Evolutionary conservation across 108 stramenopile genomes (phyloP).

Genomic region (Licmophora abbreviata): DNA sequence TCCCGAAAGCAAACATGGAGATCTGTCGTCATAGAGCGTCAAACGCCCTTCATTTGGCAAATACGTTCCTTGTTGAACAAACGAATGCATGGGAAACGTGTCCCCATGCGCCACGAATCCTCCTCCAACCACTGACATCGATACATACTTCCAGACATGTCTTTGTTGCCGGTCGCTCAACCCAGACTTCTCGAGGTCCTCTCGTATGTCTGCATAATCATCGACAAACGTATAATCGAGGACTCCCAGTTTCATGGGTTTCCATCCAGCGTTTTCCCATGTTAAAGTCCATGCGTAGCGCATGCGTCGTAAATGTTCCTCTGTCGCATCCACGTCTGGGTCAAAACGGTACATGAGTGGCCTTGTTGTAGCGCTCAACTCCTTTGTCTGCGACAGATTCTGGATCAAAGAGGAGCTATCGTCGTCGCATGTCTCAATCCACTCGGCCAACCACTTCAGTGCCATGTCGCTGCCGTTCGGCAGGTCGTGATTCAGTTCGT

Average conservation of each 20-base stretch:
- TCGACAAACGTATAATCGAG: background rate
- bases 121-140: constrained; percentile 2
- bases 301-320: background rate
- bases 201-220: background rate
- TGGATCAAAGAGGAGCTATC: too few species aligned
- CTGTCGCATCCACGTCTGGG: background rate
- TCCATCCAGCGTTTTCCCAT: constrained; percentile 7
- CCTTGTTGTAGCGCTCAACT: too few species aligned
- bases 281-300: background rate
- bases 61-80: background rate
- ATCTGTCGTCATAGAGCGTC: background rate
- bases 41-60: constrained; percentile 1
- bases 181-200: background rate
- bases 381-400: too few species aligned
- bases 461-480: too few species aligned
- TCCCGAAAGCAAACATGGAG: constrained; percentile 1
- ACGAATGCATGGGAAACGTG: constrained; percentile 3
- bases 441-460: constrained; percentile 3
- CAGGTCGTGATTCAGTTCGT: too few species aligned
- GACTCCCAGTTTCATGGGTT: background rate
- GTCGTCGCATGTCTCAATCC: constrained; percentile 5
- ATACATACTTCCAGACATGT: constrained; percentile 1
- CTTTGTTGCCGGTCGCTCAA: background rate
- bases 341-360: constrained; percentile 3
- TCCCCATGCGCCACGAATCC: constrained; percentile 3